These are phyloP conservation scores for Leccinum sublutescens DNA, from an alignment of 768 basidiomycete species.

Conservation along the genomic window DNA sequence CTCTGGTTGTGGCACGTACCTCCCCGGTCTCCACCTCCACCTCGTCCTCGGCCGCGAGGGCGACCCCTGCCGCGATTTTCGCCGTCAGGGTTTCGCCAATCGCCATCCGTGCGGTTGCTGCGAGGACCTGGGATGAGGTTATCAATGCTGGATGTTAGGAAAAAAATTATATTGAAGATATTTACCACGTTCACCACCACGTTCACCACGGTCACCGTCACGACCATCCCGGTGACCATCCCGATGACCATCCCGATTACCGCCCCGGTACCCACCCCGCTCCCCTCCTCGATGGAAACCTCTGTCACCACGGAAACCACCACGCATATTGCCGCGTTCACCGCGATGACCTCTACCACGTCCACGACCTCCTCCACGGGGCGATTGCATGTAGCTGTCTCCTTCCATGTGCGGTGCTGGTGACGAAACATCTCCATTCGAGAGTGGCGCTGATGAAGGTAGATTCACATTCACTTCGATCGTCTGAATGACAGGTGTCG, in stretches of 20 bases:
- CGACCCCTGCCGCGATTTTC: constrained; percentile 42
- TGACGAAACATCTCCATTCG: constrained; percentile 23
- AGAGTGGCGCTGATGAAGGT: constrained; percentile 17
- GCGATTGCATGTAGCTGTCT: constrained; percentile 58
- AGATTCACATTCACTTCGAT: constrained; percentile 38
- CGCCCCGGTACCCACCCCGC: constrained; percentile 36
- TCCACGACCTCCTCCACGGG: constrained; percentile 48
- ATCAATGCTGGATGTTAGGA: not conserved
- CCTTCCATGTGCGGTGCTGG: constrained; percentile 40
- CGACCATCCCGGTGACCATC: constrained; percentile 7
- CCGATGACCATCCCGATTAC: constrained; percentile 23
- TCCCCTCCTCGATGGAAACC: constrained; percentile 37
- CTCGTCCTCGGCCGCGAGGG: constrained; percentile 45
- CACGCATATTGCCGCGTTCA: constrained; percentile 40
- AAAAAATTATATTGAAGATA: not conserved
- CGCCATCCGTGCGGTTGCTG: constrained; percentile 35
- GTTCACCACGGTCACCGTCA: constrained; percentile 11
- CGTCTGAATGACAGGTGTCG: constrained; percentile 48
- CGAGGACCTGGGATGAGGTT: constrained; percentile 13
- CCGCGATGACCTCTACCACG: constrained; percentile 43
- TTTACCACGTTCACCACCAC: constrained; percentile 28
- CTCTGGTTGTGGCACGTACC: constrained; percentile 27
- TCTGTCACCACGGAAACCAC: constrained; percentile 42
- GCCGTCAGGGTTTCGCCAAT: constrained; percentile 47
- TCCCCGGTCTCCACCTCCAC: constrained; percentile 40